Evolutionary conservation across 306 rosid genomes (phyloP).

Genomic region (Pueraria montana): DNA sequence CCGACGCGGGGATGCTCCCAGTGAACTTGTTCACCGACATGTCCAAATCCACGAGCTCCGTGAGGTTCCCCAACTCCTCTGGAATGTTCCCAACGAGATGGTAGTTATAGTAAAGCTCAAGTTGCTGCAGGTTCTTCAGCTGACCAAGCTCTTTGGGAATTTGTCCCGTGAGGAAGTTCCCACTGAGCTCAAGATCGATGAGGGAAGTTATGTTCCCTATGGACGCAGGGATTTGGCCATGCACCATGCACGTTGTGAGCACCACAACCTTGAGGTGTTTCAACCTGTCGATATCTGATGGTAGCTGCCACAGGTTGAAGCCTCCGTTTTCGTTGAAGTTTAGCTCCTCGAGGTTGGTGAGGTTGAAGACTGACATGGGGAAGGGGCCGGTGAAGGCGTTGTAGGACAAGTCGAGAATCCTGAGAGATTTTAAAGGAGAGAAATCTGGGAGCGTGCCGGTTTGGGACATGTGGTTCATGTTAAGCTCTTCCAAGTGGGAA

Average conservation of each 20-base stretch:
- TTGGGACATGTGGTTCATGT: conserved; percentile 60
- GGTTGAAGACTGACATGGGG: conserved; percentile 81
- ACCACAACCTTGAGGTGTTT: conserved; percentile 68
- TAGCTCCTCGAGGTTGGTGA: conserved; percentile 70
- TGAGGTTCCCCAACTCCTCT: conserved; percentile 79
- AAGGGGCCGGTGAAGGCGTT: conserved; percentile 75
- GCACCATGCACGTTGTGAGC: conserved; percentile 73
- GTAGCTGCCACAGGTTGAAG: conserved; percentile 74
- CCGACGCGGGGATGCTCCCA: conserved; percentile 75
- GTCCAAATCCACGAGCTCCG: conserved; percentile 79
- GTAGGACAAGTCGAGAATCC: conserved; percentile 78
- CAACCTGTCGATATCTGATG: conserved; percentile 57
- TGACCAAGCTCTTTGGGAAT: conserved; percentile 77
- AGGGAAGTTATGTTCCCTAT: conserved; percentile 86
- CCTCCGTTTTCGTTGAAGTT: conserved; percentile 79
- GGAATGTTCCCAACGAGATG: conserved; percentile 75
- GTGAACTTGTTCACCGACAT: conserved; percentile 85
- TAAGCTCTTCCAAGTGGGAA: conserved; percentile 68
- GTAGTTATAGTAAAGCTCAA: conserved; percentile 90
- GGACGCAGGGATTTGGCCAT: conserved; percentile 76
- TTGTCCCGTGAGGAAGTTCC: conserved; percentile 73
- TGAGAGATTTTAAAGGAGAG: conserved; percentile 67
- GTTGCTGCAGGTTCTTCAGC: conserved; percentile 65
- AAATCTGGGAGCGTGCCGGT: conserved; percentile 75
- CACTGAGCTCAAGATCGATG: conserved; percentile 82